Conservation (phyloP, 2,329 filamentous ascomycete species). For the Hyphodiscus sp. region DNA sequence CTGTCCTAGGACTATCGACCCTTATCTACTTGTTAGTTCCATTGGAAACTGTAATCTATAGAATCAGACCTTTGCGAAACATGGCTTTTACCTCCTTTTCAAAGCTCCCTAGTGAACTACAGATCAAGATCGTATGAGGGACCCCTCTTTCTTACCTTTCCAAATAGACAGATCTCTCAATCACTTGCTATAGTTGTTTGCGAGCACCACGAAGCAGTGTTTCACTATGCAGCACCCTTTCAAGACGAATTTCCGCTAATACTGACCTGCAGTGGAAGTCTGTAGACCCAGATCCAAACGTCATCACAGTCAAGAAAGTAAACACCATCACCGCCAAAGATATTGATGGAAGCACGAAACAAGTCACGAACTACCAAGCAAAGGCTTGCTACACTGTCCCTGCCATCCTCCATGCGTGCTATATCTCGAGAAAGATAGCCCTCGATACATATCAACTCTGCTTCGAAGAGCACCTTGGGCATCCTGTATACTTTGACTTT, state of each 20-base stretch:
- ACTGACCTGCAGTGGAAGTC: neutral
- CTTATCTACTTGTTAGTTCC: too few species aligned
- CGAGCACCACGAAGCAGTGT: too few species aligned
- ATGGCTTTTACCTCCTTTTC: too few species aligned
- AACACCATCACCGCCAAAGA: neutral
- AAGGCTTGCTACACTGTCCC: neutral
- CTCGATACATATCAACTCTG: neutral
- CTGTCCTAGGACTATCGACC: too few species aligned
- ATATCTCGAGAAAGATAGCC: neutral
- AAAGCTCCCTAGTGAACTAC: neutral
- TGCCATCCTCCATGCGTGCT: neutral
- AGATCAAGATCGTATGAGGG: neutral
- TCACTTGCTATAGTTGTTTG: too few species aligned
- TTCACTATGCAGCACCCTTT: too few species aligned
- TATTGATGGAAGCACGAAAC: neutral
- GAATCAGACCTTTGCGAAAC: too few species aligned
- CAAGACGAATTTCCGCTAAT: neutral
- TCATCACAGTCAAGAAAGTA: neutral
- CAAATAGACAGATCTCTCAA: too few species aligned
- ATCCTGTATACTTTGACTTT: constrained; percentile 1
- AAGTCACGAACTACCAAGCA: neutral
- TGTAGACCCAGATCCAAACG: neutral
- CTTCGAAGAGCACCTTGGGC: neutral
- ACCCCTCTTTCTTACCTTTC: too few species aligned
- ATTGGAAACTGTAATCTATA: too few species aligned